Conservation (phyloP, 1,284 basidiomycete genomes). For the Moniliophthora roreri region DNA sequence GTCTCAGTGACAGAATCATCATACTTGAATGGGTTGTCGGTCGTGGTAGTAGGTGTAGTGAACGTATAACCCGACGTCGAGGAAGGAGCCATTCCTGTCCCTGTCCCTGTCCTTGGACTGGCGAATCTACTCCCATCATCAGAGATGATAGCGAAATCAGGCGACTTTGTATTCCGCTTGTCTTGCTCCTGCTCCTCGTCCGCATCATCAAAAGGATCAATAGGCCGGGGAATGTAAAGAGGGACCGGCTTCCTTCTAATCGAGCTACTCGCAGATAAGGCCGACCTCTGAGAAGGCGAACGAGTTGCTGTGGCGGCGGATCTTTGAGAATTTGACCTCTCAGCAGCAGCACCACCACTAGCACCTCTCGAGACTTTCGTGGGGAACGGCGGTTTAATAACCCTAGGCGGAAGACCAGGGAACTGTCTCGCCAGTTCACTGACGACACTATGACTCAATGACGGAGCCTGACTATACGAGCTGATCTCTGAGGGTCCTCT, state of each 20-base stretch:
- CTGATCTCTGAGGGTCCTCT: conserved; percentile 2
- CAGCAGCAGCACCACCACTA: too few species aligned
- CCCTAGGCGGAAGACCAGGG: background rate
- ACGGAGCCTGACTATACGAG: conserved; percentile 4
- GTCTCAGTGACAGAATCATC: background rate
- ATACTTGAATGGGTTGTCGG: conserved; percentile 14
- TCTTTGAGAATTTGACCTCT: background rate
- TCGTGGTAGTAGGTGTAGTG: conserved; percentile 8
- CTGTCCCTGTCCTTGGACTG: background rate
- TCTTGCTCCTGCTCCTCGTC: conserved; percentile 11
- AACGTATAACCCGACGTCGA: background rate
- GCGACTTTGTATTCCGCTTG: conserved; percentile 2
- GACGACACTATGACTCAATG: background rate
- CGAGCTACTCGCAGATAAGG: conserved; percentile 3
- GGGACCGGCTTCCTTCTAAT: conserved; percentile 12
- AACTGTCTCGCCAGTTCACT: background rate
- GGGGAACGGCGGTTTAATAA: too few species aligned
- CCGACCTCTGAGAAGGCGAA: background rate
- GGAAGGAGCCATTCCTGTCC: background rate
- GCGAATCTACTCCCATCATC: conserved; percentile 11
- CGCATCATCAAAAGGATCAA: conserved; percentile 25
- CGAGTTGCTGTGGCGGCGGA: background rate
- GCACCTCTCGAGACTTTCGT: too few species aligned
- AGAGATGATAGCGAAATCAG: conserved; percentile 10
- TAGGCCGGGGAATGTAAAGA: conserved; percentile 13